Percentiles rank a stretch among this genome's conserved stretches.
Evolutionary conservation across 2,329 filamentous ascomycete species (phyloP).

Genomic region (Septoria petroselini): DNA sequence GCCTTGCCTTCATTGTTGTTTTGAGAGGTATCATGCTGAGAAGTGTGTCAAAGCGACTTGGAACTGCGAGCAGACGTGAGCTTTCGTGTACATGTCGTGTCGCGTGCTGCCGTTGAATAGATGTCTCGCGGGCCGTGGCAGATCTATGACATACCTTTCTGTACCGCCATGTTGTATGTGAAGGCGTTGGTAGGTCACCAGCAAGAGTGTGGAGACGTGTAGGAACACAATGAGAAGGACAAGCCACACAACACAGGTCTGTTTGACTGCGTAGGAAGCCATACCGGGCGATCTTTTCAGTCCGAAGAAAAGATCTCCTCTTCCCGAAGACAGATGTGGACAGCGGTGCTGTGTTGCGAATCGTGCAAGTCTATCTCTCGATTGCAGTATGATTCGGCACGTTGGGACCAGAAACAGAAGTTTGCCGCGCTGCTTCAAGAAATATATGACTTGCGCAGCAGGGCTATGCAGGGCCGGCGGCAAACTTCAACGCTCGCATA

Average conservation of each 20-base stretch:
- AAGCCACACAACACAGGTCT: slow-evolving; percentile 1
- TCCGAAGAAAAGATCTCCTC: background rate
- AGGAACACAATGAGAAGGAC: slow-evolving; percentile 9
- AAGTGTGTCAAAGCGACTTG: slow-evolving; percentile 1
- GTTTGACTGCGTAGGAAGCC: slow-evolving; percentile 7
- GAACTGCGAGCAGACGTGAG: slow-evolving; percentile 1
- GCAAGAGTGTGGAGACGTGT: slow-evolving; percentile 8
- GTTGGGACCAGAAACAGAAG: background rate
- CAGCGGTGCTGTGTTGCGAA: background rate
- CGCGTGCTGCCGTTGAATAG: background rate
- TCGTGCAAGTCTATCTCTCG: background rate
- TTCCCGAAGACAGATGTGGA: background rate
- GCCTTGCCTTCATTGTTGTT: slow-evolving; percentile 4
- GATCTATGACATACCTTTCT: slow-evolving; percentile 3
- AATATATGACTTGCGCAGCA: background rate
- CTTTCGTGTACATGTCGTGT: background rate
- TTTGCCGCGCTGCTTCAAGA: background rate
- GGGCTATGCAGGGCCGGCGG: background rate
- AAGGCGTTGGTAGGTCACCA: slow-evolving; percentile 8
- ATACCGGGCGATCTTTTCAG: background rate
- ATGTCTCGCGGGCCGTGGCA: background rate
- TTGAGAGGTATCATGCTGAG: background rate
- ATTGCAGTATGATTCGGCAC: background rate
- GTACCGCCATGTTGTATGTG: slow-evolving; percentile 2
- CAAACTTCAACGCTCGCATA: background rate